Percentiles rank a stretch among this genome's conserved stretches.
Conservation (phyloP, 768 basidiomycete genomes). For the Trametes coccinea region DNA sequence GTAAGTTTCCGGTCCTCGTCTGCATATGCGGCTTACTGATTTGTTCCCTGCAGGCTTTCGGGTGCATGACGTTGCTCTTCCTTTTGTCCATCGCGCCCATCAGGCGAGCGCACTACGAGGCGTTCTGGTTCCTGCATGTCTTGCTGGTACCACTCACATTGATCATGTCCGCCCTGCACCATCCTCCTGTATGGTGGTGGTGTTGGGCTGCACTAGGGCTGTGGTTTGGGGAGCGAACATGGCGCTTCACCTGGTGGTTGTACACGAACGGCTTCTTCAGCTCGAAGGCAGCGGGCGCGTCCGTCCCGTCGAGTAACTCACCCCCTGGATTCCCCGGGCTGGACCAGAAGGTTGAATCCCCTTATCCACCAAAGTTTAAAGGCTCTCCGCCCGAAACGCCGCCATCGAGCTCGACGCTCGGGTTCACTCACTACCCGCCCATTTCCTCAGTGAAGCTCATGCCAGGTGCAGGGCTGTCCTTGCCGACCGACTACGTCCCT, state of each 20-base stretch:
- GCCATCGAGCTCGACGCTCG: constrained; percentile 5
- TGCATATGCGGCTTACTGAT: background rate
- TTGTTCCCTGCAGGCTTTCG: constrained; percentile 49
- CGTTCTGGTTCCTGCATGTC: constrained; percentile 68
- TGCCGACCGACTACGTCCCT: constrained; percentile 40
- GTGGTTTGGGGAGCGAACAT: constrained; percentile 65
- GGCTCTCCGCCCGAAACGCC: background rate
- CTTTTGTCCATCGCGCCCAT: constrained; percentile 51
- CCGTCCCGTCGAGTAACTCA: constrained; percentile 2
- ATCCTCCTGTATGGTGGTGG: constrained; percentile 67
- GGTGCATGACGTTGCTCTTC: constrained; percentile 52
- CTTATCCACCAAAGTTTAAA: background rate
- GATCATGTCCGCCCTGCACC: constrained; percentile 62
- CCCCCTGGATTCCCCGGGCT: background rate
- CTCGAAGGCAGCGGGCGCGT: constrained; percentile 3
- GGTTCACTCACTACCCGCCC: constrained; percentile 13
- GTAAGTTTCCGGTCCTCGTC: constrained; percentile 34
- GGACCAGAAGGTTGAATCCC: background rate
- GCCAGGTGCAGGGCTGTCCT: constrained; percentile 10
- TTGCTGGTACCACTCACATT: constrained; percentile 63
- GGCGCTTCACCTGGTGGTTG: constrained; percentile 55
- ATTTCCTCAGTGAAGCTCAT: background rate
- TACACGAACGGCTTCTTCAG: constrained; percentile 59
- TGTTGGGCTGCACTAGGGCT: constrained; percentile 60
- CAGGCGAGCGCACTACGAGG: constrained; percentile 55